A percentile compares a stretch with the other conserved stretches of the same genome.
Conservation (phyloP, 306 rosid species). For the Quercus cerris region DNA sequence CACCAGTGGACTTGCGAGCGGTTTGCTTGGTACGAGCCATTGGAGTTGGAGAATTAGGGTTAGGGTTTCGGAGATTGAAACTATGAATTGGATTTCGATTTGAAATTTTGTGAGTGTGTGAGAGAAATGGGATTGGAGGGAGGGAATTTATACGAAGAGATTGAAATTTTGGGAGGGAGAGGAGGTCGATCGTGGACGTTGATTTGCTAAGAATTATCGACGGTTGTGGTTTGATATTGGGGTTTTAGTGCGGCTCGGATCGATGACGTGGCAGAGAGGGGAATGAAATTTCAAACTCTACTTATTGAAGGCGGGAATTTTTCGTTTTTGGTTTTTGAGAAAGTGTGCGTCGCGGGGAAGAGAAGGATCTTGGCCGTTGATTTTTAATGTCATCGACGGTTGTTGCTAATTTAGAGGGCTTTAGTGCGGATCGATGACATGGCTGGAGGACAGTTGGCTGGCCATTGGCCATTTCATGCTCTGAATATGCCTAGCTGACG, state of each 20-base stretch:
- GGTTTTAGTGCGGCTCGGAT: no score
- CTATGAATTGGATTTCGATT: no score
- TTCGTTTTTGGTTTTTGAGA: neutral
- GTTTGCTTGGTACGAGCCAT: slow-evolving; percentile 41
- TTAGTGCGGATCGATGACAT: neutral
- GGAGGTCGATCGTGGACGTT: neutral
- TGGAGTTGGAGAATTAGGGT: neutral
- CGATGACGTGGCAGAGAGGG: neutral
- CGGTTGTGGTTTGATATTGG: neutral
- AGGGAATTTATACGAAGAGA: neutral
- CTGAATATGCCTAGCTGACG: no score
- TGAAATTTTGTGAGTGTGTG: neutral
- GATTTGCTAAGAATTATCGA: neutral
- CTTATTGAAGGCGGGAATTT: neutral
- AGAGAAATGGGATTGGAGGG: neutral
- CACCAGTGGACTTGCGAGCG: slow-evolving; percentile 32
- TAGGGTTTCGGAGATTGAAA: neutral
- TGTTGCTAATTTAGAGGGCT: no score
- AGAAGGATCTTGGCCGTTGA: neutral
- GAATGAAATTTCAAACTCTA: neutral
- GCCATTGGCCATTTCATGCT: no score
- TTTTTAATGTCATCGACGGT: neutral
- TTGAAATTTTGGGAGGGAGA: neutral
- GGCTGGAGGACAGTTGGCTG: neutral
- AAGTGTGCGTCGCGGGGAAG: neutral